Base-by-base conservation (phyloP, 305 asterid species). In the Plantago coronopus region DNA sequence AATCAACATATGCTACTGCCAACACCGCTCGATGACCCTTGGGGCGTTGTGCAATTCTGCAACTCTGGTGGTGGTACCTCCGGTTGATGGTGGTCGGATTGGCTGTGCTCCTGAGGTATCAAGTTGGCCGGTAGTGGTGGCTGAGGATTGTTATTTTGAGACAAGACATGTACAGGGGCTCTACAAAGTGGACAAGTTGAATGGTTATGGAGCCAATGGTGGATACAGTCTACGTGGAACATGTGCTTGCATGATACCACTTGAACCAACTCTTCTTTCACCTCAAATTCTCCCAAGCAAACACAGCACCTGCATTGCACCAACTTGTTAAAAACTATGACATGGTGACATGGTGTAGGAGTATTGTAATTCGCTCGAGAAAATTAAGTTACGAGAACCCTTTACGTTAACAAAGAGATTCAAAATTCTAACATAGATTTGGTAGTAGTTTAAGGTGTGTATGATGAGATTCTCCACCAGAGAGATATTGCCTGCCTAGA, bases 171-270 rank as follows among this genome's bases (percentile, higher is more conserved):
- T 34, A 78, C 78, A 12, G 80, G 68, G 51, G 81, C 68, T 79
- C 96, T 73, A 65, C 96, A 88, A 16, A 88, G 88, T 34, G 96
- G 96, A 67, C 96, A 88, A 38, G 94, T 80, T 19, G 85, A 69
- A 57, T 82, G 74, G 20, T 85, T 81, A 47, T 43, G 88, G 50
- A 88, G 88, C 96, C 96, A 88, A 21, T 72, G 80, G 56, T 65
- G 82, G 18, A 88, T 81, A 55, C 96, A 88, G 11, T 83, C 78
- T 2, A 44, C 51, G 49, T 88, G 96, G 64, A 88, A 88, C 19
- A 85, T 57, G 64, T 88, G 96, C 65, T 83, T 81, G 78, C 96
- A 85, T 44, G 74, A 59, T 44, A 76, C 74, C 34, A 88, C 81
- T 66, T 81, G 79, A 31, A 82, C 72, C 57, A 88, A 43, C 67